phyloP scores from a whole-genome alignment of 306 rosid species.

The Mimosa pudica region DNA sequence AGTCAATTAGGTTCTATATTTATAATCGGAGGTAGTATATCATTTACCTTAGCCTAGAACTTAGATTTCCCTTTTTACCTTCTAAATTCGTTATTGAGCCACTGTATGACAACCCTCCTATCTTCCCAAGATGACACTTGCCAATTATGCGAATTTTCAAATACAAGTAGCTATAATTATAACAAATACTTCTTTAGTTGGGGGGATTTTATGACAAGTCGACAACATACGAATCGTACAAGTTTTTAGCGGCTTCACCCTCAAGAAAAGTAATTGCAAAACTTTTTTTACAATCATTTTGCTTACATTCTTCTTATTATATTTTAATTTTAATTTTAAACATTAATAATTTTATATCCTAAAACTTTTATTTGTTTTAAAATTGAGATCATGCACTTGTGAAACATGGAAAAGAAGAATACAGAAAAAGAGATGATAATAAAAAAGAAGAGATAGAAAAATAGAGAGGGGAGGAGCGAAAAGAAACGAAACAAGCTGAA shows the following conservation, averaged over 20 bases:
- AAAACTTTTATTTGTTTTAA: conserved; percentile 6
- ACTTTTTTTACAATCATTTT: not conserved
- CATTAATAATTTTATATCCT: not conserved
- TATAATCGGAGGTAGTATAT: too few species aligned
- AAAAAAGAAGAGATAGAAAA: not conserved
- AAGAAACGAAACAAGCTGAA: conserved; percentile 9
- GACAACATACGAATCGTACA: not conserved
- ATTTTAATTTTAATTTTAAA: not conserved
- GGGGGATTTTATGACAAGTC: not conserved
- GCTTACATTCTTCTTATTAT: not conserved
- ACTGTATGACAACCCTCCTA: not conserved
- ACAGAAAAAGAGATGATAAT: not conserved
- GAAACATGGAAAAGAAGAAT: conserved; percentile 20
- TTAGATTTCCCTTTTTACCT: not conserved
- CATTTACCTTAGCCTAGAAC: too few species aligned
- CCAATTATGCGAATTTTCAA: not conserved
- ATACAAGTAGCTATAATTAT: not conserved
- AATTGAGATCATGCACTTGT: conserved; percentile 25
- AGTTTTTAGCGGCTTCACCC: not conserved
- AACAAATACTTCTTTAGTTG: not conserved
- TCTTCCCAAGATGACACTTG: not conserved
- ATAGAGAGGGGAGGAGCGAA: not conserved
- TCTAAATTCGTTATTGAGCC: not conserved
- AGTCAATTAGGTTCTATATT: too few species aligned
- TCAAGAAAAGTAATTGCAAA: not conserved